These are phyloP conservation scores for Glycine soja DNA, from an alignment of 306 rosid species.

Conservation along the genomic window DNA sequence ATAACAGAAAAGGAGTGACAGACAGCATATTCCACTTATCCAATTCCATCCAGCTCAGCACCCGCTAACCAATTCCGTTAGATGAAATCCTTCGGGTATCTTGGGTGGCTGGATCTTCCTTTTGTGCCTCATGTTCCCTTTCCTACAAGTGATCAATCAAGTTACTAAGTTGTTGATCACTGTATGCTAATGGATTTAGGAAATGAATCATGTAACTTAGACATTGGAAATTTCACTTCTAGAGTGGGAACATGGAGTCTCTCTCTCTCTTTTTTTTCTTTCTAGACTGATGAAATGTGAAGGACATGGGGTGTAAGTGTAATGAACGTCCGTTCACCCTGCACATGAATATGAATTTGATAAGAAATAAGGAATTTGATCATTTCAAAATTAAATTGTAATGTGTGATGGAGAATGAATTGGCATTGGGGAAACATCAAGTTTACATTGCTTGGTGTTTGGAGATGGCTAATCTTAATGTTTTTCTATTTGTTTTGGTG, in stretches of 20 bases:
- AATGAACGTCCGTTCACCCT: neutral
- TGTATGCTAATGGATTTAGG: conserved; percentile 19
- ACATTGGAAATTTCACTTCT: conserved; percentile 6
- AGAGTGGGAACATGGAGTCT: neutral
- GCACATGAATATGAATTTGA: conserved; percentile 9
- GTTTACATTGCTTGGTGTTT: conserved; percentile 21
- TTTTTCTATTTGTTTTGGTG: conserved; percentile 3
- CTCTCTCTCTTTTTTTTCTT: neutral
- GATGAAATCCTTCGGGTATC: too few relatives aligned
- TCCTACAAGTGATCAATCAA: neutral
- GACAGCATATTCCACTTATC: too few relatives aligned
- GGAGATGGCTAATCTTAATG: neutral
- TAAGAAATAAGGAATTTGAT: conserved; percentile 11
- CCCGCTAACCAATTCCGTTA: too few relatives aligned
- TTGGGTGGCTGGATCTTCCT: too few relatives aligned
- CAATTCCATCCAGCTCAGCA: too few relatives aligned
- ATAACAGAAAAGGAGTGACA: too few relatives aligned
- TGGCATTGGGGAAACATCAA: conserved; percentile 15
- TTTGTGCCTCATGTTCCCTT: too few relatives aligned
- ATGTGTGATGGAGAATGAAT: conserved; percentile 29
- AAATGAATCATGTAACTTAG: conserved; percentile 9
- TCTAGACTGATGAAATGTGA: conserved; percentile 14
- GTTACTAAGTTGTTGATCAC: conserved; percentile 26
- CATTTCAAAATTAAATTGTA: conserved; percentile 10
- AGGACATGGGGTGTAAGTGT: neutral